Evolutionary conservation across 2,329 filamentous ascomycete species (phyloP), one percentile per base, ranked within the genome.

Genomic region (Colletotrichum sp.): DNA sequence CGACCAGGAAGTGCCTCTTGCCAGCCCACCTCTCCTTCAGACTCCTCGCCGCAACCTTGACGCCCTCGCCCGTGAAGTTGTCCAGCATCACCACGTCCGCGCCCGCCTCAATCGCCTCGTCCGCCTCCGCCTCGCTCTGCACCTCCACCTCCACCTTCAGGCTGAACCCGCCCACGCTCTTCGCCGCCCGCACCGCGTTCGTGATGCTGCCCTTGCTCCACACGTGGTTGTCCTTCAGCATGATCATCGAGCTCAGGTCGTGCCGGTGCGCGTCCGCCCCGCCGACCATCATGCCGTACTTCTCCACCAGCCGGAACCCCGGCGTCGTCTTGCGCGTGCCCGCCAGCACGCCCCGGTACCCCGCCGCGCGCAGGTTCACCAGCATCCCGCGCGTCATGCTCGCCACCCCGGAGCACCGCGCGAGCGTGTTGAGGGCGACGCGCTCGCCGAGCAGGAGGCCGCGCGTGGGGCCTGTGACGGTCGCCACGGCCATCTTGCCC

Each of bases 171-270:
- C 93, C 96, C 0, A 94, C 95, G 13, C 93, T 90, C 83, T 95
- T 95, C 28, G 97, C 97, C 3, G 96, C 95, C 55, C 88, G 88
- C 28, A 99, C 96, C 7, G 97, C 97, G 26, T 94, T 92, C 2
- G 94, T 93, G 84, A 99, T 99, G 82, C 94, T 95, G 30, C 94
- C 94, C 70, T 94, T 93, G 77, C 95, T 95, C 94, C 96, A 98
- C 73, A 99, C 94, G 86, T 99, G 97, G 86, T 99, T 99, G 86
- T 99, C 97, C 88, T 99, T 99, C 78, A 99, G 90, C 97, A 99
- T 99, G 72, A 96, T 96, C 97, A 99, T 99, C 78, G 93, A 92
- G 83, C 93, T 94, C 72, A 99, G 88, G 84, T 99, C 97, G 86
- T 98, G 95, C 36, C 97, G 90, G 85, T 99, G 97, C 4, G 93